Percentiles rank a stretch among this genome's conserved stretches.
phyloP scores from a whole-genome alignment of 2,329 filamentous ascomycete genomes.

The Calonectria henricotiae region DNA sequence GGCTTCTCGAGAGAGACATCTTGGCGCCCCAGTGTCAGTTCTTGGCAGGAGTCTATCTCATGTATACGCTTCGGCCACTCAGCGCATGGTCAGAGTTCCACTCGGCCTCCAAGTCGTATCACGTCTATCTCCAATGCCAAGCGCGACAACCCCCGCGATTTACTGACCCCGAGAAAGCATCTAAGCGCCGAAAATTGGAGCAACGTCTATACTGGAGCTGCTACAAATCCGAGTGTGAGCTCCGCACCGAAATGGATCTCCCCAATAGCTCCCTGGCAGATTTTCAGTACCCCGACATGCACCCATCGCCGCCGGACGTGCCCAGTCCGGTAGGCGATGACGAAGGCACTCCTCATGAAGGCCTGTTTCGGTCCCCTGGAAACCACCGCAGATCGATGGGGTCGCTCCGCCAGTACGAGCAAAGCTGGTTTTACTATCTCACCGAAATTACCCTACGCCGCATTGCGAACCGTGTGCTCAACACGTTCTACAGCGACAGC shows the following conservation, averaged over 20 bases:
- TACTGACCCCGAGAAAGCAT: constrained; percentile 4
- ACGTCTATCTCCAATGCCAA: constrained; percentile 54
- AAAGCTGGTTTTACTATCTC: constrained; percentile 63
- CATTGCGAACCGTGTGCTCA: constrained; percentile 61
- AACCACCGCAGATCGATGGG: constrained; percentile 7
- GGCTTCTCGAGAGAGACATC: constrained; percentile 51
- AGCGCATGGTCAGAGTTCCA: constrained; percentile 58
- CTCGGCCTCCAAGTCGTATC: constrained; percentile 53
- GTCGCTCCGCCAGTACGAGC: constrained; percentile 49
- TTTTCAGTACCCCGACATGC: constrained; percentile 55
- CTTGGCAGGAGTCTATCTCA: constrained; percentile 59
- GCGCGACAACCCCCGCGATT: not conserved
- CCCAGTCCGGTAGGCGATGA: constrained; percentile 11
- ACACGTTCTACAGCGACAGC: constrained; percentile 48
- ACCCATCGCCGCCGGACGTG: constrained; percentile 47
- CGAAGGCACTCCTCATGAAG: not conserved
- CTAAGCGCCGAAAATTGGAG: constrained; percentile 55
- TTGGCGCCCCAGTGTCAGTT: constrained; percentile 59
- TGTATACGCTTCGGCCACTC: constrained; percentile 60
- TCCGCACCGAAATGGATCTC: constrained; percentile 59
- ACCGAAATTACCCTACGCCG: constrained; percentile 62
- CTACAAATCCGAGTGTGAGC: constrained; percentile 63
- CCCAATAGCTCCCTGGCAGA: constrained; percentile 57
- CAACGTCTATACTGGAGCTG: constrained; percentile 63
- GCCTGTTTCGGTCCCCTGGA: not conserved